Conservation (phyloP, 805 yeast species). For the Saccharomyces mikatae region DNA sequence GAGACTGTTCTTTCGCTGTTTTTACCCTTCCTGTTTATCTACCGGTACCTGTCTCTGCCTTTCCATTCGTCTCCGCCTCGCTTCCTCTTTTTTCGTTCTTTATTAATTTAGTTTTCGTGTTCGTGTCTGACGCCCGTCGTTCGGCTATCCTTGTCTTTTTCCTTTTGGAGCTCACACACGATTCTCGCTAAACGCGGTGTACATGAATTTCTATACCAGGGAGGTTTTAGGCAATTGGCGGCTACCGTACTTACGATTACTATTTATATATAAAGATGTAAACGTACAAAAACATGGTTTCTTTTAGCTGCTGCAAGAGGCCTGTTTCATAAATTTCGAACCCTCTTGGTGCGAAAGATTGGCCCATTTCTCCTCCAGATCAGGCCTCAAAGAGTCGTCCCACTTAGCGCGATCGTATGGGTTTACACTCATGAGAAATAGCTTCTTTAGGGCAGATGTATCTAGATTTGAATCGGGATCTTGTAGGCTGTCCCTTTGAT, state of each 20-base stretch:
- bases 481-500: constrained; percentile 38
- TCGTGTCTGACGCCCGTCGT: not conserved
- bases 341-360: constrained; percentile 33
- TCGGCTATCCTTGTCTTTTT: not conserved
- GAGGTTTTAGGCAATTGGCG: not conserved
- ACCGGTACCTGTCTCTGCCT: too few relatives aligned
- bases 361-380: constrained; percentile 48
- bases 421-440: constrained; percentile 60
- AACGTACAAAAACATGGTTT: not conserved
- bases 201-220: not conserved
- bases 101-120: not conserved
- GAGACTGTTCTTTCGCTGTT: not conserved
- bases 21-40: not conserved
- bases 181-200: not conserved
- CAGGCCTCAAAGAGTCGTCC: constrained; percentile 47
- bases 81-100: not conserved
- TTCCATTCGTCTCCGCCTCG: not conserved
- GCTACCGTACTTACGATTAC: not conserved
- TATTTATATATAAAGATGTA: not conserved
- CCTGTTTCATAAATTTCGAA: constrained; percentile 54
- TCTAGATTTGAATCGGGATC: constrained; percentile 16
- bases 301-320: constrained; percentile 55
- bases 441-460: constrained; percentile 44
- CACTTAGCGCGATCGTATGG: constrained; percentile 68
- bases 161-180: not conserved